Evolutionary conservation across 306 rosid species (phyloP).

Genomic region (Cucurbita argyrosperma): DNA sequence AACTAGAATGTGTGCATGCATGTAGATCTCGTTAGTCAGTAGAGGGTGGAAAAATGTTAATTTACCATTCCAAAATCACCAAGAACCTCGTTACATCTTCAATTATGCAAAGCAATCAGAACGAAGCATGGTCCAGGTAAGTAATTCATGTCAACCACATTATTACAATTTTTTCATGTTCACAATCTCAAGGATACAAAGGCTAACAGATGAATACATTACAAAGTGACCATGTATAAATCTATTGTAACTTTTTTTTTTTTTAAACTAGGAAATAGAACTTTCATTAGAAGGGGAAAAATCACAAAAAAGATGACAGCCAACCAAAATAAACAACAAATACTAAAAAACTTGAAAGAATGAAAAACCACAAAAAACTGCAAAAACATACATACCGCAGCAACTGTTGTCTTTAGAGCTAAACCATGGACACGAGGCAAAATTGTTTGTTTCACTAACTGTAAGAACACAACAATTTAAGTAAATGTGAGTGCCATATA

Average conservation of each 20-base stretch:
- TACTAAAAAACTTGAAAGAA: background rate
- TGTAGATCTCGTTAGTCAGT: background rate
- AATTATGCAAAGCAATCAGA: background rate
- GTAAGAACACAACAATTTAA: slow-evolving; percentile 15
- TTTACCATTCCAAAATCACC: background rate
- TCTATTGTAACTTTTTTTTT: background rate
- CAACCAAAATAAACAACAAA: background rate
- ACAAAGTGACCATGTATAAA: background rate
- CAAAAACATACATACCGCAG: slow-evolving; percentile 59
- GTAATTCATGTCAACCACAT: background rate
- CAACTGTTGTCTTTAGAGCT: slow-evolving; percentile 93
- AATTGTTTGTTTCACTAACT: slow-evolving; percentile 78
- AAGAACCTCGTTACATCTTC: background rate
- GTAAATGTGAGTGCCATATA: background rate
- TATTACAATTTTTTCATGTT: background rate
- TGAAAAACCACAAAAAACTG: background rate
- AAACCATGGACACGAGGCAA: slow-evolving; percentile 93
- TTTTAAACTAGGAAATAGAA: background rate
- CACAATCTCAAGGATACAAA: background rate
- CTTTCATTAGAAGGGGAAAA: background rate
- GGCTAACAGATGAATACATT: background rate
- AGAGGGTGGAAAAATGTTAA: background rate
- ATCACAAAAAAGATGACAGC: background rate
- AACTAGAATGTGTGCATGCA: background rate
- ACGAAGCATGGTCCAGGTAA: background rate